Percentiles rank a stretch among this genome's conserved stretches.
These are phyloP conservation scores for Coemansia sp. DNA, from an alignment of 192 early-diverging fungal species.

Conservation along the genomic window DNA sequence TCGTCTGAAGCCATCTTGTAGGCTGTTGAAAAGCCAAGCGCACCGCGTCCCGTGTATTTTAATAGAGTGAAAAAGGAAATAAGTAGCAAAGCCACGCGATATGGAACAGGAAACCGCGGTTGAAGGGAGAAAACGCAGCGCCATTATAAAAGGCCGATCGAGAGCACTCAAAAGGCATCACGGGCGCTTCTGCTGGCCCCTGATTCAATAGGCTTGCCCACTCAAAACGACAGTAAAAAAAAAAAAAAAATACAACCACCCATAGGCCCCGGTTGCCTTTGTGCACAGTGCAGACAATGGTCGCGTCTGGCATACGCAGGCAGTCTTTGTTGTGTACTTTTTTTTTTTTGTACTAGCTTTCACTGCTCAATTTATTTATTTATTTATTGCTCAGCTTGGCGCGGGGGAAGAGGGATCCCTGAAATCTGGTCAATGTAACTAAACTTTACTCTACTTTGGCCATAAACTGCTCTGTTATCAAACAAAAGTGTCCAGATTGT, in stretches of 20 bases:
- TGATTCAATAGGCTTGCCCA: not conserved
- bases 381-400: constrained; percentile 7
- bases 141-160: not conserved
- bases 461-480: not conserved
- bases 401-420: constrained; percentile 2
- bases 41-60: not conserved
- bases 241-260: not conserved
- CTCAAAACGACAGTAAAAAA: too few relatives aligned
- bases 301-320: not conserved
- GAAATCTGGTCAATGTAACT: constrained; percentile 13
- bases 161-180: not conserved
- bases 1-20: not conserved
- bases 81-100: not conserved
- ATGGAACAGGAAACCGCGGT: not conserved
- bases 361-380: not conserved
- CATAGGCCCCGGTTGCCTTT: constrained; percentile 6
- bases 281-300: not conserved
- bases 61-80: not conserved
- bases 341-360: not conserved
- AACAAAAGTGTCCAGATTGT: not conserved
- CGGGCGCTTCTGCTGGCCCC: not conserved
- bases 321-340: not conserved
- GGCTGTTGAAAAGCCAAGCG: not conserved
- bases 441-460: not conserved
- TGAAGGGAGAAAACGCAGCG: not conserved